phyloP scores from a whole-genome alignment of 768 basidiomycete species.

The Lentinula boryana region DNA sequence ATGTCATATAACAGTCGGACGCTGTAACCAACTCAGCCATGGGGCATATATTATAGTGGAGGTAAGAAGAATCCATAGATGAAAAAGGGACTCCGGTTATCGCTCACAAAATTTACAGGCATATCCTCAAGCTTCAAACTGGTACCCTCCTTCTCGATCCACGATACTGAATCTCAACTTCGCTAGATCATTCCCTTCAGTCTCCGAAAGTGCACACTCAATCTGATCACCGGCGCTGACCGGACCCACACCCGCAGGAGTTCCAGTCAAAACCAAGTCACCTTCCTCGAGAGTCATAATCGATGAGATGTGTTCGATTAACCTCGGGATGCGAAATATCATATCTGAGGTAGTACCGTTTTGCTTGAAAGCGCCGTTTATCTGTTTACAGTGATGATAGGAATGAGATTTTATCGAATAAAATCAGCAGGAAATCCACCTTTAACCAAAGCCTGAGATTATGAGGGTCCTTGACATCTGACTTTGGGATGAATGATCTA shows the following conservation, averaged over 20 bases:
- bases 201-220: conserved; percentile 62
- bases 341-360: conserved; percentile 82
- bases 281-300: conserved; percentile 92
- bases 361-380: conserved; percentile 83
- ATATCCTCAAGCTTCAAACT: conserved; percentile 20
- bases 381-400: conserved; percentile 33
- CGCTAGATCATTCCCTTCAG: conserved; percentile 48
- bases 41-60: conserved; percentile 35
- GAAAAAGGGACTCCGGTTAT: neutral
- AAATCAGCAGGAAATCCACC: conserved; percentile 27
- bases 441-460: conserved; percentile 73
- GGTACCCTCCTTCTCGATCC: conserved; percentile 60
- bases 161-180: conserved; percentile 61
- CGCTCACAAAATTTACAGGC: neutral
- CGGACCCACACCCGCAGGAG: conserved; percentile 86
- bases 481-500: conserved; percentile 80
- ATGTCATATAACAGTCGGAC: conserved; percentile 32
- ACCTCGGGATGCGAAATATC: conserved; percentile 85
- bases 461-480: conserved; percentile 61
- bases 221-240: conserved; percentile 72
- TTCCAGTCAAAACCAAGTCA: conserved; percentile 88
- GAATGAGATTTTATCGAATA: neutral
- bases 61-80: neutral
- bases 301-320: conserved; percentile 88
- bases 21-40: conserved; percentile 77